These are phyloP conservation scores for Sparassis latifolia DNA, from an alignment of 1,284 basidiomycete species.

Conservation along the genomic window DNA sequence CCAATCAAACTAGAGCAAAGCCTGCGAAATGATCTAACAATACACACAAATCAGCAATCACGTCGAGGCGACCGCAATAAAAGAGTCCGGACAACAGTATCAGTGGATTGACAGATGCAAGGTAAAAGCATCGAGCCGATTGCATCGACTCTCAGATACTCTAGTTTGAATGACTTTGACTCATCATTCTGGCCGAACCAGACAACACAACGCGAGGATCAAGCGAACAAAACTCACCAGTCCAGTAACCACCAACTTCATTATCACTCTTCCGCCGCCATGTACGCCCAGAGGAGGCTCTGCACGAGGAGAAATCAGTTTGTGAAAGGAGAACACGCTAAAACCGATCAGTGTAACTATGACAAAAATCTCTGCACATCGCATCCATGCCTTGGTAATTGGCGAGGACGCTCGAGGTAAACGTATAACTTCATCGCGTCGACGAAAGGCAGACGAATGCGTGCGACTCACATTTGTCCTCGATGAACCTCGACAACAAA, in stretches of 20 bases:
- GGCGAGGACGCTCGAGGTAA: slow-evolving; percentile 40
- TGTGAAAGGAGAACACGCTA: not conserved
- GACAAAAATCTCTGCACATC: slow-evolving; percentile 56
- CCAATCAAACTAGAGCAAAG: not conserved
- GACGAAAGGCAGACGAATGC: slow-evolving; percentile 17
- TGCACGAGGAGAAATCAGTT: no score
- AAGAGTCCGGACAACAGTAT: slow-evolving; percentile 17
- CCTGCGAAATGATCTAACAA: no score
- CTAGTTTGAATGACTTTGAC: slow-evolving; percentile 73
- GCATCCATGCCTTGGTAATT: slow-evolving; percentile 44
- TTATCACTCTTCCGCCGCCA: no score
- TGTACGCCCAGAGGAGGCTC: no score
- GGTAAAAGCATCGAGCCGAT: slow-evolving; percentile 56
- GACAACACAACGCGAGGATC: no score
- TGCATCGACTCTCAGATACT: slow-evolving; percentile 66
- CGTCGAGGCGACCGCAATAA: no score
- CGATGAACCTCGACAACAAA: no score
- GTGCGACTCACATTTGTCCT: slow-evolving; percentile 16
- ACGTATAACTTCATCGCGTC: slow-evolving; percentile 50
- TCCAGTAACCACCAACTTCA: no score
- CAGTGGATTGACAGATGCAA: slow-evolving; percentile 61
- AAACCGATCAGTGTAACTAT: slow-evolving; percentile 85
- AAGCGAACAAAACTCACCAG: no score
- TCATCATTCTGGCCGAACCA: slow-evolving; percentile 37
- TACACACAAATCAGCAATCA: no score